A percentile compares a stretch with the other conserved stretches of the same genome.
Evolutionary conservation across 345 rosid species (phyloP).

Genomic region (Excoecaria cochinchinensis): DNA sequence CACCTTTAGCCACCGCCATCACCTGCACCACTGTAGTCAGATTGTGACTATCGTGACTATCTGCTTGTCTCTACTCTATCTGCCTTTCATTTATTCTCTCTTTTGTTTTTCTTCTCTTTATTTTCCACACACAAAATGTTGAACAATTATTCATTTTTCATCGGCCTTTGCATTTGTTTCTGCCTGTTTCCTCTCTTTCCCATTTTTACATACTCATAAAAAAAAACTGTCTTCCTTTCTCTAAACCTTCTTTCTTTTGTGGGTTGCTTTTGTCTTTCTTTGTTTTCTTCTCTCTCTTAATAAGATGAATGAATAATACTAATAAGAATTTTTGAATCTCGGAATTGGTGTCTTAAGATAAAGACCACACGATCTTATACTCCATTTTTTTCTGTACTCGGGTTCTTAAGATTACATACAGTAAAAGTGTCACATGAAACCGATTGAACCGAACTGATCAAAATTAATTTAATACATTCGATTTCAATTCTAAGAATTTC

Average conservation of each 20-base stretch:
- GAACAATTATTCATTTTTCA: constrained; percentile 1
- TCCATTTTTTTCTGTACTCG: background rate
- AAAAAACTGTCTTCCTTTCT: constrained; percentile 1
- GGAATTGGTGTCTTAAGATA: constrained; percentile 46
- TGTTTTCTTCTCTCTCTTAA: constrained; percentile 3
- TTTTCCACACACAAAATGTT: background rate
- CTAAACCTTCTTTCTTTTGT: background rate
- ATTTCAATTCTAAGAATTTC: too few relatives aligned
- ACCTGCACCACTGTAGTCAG: too few relatives aligned
- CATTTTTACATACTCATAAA: too few relatives aligned
- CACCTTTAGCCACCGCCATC: too few relatives aligned
- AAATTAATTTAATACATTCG: too few relatives aligned
- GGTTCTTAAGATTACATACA: background rate
- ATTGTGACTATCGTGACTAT: too few relatives aligned
- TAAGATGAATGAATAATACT: background rate
- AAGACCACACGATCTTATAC: constrained; percentile 23
- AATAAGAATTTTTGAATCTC: constrained; percentile 32
- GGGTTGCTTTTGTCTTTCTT: constrained; percentile 15
- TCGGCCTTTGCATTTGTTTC: constrained; percentile 15
- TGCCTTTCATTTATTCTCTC: constrained; percentile 20
- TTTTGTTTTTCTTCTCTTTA: background rate
- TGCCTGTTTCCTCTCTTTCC: too few relatives aligned
- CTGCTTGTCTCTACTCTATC: constrained; percentile 9
- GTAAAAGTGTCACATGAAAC: too few relatives aligned
- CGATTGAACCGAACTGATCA: too few relatives aligned